Conservation (phyloP, 2,329 filamentous ascomycete genomes). For the Apiospora malaysiana region DNA sequence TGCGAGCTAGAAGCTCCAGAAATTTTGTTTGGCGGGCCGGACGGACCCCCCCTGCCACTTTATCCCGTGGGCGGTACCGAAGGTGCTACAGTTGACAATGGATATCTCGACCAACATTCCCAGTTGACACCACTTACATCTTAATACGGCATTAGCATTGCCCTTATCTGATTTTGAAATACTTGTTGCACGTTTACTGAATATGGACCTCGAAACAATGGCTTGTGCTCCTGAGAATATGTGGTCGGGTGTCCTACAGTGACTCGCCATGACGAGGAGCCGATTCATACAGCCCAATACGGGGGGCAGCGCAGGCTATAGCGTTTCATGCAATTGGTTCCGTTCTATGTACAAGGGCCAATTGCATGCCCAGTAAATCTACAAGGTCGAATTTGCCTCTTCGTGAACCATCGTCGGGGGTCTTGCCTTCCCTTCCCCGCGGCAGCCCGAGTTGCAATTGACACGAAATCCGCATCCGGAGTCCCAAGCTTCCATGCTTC, state of each 20-base stretch:
- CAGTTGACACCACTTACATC: background rate
- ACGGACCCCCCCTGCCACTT: conserved; percentile 7
- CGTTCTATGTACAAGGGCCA: conserved; percentile 21
- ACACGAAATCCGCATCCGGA: background rate
- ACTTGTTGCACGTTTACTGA: too few species aligned
- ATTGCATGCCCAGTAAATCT: conserved; percentile 14
- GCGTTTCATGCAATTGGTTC: conserved; percentile 19
- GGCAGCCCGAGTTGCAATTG: conserved; percentile 2
- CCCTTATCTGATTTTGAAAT: background rate
- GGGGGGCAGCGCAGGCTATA: background rate
- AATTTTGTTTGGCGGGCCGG: conserved; percentile 35
- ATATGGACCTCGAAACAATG: background rate
- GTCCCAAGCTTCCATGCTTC: background rate
- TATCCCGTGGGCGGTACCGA: background rate
- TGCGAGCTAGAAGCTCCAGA: conserved; percentile 29
- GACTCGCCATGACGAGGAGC: background rate
- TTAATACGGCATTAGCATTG: background rate
- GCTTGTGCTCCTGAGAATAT: background rate
- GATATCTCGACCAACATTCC: background rate
- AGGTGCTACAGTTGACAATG: background rate
- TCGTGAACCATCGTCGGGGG: background rate
- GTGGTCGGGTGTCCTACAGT: background rate
- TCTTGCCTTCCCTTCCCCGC: background rate
- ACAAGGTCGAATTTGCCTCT: background rate
- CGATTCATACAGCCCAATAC: background rate